Conservation (phyloP, 2,329 filamentous ascomycete genomes). For the Ascocoryne sarcoides region DNA sequence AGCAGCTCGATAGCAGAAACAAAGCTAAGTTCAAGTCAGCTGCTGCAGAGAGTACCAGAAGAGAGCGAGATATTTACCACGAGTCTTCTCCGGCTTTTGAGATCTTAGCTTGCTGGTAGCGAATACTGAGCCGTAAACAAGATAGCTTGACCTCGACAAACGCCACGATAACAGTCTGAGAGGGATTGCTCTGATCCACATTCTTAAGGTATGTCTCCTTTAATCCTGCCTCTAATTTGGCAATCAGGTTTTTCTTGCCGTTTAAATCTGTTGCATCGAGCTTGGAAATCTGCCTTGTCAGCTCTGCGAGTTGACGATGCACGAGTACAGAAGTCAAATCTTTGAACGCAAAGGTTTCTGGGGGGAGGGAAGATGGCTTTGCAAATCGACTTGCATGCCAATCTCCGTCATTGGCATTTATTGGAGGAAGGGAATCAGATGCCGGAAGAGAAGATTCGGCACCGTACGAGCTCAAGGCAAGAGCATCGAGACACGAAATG, state of each 20-base stretch:
- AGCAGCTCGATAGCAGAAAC: slow-evolving; percentile 11
- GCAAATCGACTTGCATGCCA: slow-evolving; percentile 20
- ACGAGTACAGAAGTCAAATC: slow-evolving; percentile 15
- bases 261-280: slow-evolving; percentile 5
- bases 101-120: slow-evolving; percentile 9
- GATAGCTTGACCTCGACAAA: slow-evolving; percentile 12
- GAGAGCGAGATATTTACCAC: too few species aligned
- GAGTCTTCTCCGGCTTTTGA: too few species aligned
- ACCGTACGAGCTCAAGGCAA: slow-evolving; percentile 13
- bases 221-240: slow-evolving; percentile 2
- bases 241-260: slow-evolving; percentile 4
- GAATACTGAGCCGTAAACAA: slow-evolving; percentile 6
- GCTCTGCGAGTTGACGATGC: slow-evolving; percentile 10
- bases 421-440: slow-evolving; percentile 11
- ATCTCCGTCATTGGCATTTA: slow-evolving; percentile 18
- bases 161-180: slow-evolving; percentile 9
- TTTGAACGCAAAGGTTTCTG: slow-evolving; percentile 7
- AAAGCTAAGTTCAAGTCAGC: slow-evolving; percentile 9
- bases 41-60: too few species aligned
- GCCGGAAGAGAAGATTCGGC: slow-evolving; percentile 16
- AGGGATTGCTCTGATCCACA: slow-evolving; percentile 7
- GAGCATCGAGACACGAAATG: slow-evolving; percentile 12
- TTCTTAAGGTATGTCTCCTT: slow-evolving; percentile 8
- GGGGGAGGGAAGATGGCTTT: slow-evolving; percentile 14
- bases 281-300: slow-evolving; percentile 5